These are phyloP conservation scores for Phytophthora kernoviae DNA, from an alignment of 352 stramenopile genomes.

Conservation along the genomic window DNA sequence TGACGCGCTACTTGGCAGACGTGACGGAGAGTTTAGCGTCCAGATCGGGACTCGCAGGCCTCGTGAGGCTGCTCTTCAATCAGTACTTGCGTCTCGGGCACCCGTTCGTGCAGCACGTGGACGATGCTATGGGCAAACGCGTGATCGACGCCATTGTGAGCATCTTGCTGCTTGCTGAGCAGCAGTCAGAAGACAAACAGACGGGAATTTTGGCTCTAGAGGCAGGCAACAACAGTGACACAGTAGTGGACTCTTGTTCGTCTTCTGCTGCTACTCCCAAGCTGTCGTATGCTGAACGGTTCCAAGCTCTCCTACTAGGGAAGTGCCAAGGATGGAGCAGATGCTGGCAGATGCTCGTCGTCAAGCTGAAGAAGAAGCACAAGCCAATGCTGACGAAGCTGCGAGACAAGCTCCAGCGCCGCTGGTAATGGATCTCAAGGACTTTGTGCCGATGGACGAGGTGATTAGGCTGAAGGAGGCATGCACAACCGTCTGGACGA, in stretches of 20 bases:
- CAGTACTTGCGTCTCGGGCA: slow-evolving; percentile 66
- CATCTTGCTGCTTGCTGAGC: slow-evolving; percentile 54
- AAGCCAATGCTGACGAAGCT: slow-evolving; percentile 13
- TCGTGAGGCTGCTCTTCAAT: slow-evolving; percentile 53
- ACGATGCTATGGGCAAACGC: slow-evolving; percentile 65
- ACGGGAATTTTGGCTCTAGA: slow-evolving; percentile 34
- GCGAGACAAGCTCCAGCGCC: slow-evolving; percentile 22
- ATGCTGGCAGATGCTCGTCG: slow-evolving; percentile 34
- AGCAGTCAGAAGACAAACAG: slow-evolving; percentile 22
- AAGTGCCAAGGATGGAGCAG: slow-evolving; percentile 48
- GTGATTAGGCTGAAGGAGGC: slow-evolving; percentile 49
- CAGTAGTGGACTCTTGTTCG: not conserved
- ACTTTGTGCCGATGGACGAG: slow-evolving; percentile 69
- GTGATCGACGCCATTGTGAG: slow-evolving; percentile 61
- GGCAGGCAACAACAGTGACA: slow-evolving; percentile 11
- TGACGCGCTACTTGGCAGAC: slow-evolving; percentile 50
- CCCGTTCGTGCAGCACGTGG: slow-evolving; percentile 54
- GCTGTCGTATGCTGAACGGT: slow-evolving; percentile 58
- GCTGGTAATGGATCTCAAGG: slow-evolving; percentile 67
- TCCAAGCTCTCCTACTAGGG: slow-evolving; percentile 54
- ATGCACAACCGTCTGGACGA: slow-evolving; percentile 40
- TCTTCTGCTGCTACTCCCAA: slow-evolving; percentile 11
- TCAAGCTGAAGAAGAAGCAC: slow-evolving; percentile 27
- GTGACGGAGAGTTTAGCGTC: slow-evolving; percentile 56
- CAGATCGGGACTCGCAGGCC: slow-evolving; percentile 38